Percentiles rank a stretch among this genome's conserved stretches.
These are phyloP conservation scores for Cucumis cinereus DNA, from an alignment of 306 rosid species.

Conservation along the genomic window DNA sequence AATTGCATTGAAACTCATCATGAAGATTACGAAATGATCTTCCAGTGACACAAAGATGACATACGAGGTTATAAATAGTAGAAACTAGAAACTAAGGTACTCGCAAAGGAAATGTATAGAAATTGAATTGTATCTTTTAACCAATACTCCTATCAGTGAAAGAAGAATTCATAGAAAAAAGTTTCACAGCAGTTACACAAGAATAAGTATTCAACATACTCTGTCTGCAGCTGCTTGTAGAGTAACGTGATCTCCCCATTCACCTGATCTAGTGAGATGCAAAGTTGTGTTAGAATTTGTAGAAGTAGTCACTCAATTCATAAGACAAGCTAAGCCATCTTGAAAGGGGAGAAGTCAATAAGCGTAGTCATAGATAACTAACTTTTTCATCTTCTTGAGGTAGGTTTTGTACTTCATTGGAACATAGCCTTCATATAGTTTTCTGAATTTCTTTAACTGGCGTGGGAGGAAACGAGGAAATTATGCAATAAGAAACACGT, in stretches of 20 bases:
- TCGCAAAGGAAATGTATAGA: background rate
- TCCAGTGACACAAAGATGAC: background rate
- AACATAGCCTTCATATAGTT: constrained; percentile 73
- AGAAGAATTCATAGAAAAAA: background rate
- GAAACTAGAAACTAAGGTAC: background rate
- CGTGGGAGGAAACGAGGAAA: constrained; percentile 8
- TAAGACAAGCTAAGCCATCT: constrained; percentile 11
- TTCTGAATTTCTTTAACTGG: constrained; percentile 75
- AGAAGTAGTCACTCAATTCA: constrained; percentile 20
- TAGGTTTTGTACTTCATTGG: constrained; percentile 80
- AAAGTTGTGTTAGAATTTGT: constrained; percentile 12
- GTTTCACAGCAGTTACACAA: background rate
- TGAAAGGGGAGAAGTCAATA: constrained; percentile 20
- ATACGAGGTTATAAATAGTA: background rate
- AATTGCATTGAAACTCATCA: background rate
- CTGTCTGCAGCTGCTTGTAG: constrained; percentile 94
- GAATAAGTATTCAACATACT: constrained; percentile 33
- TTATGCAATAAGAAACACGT: background rate
- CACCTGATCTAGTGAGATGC: constrained; percentile 62
- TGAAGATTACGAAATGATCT: background rate
- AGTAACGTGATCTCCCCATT: constrained; percentile 99
- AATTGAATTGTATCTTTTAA: background rate
- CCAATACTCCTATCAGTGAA: background rate
- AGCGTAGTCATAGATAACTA: constrained; percentile 27
- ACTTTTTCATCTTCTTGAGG: constrained; percentile 88